Conservation (phyloP, 441 rosid species). For the Capsella rubella region DNA sequence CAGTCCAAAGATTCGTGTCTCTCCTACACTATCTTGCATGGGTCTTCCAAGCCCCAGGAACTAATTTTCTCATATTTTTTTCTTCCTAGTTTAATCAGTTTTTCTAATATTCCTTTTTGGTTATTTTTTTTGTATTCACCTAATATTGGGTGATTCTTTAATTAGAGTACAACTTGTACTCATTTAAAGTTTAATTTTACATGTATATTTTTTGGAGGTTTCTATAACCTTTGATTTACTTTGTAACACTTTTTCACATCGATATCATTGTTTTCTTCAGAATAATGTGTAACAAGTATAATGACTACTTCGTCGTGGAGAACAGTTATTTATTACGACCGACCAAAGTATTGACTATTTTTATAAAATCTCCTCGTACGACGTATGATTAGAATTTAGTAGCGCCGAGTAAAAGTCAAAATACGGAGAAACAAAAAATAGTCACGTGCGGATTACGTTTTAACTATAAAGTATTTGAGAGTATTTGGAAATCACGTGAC, state of each 20-base stretch:
- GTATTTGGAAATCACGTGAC: conserved; percentile 39
- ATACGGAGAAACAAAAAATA: background rate
- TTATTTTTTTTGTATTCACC: background rate
- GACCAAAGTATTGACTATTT: background rate
- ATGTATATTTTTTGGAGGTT: background rate
- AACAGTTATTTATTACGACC: conserved; percentile 28
- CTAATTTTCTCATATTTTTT: background rate
- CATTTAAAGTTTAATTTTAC: background rate
- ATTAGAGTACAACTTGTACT: conserved; percentile 16
- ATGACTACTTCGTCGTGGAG: background rate
- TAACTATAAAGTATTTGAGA: background rate
- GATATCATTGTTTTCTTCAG: conserved; percentile 4
- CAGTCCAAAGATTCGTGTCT: conserved; percentile 71
- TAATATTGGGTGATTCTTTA: conserved; percentile 24
- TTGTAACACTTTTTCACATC: conserved; percentile 23
- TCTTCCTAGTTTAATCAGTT: background rate
- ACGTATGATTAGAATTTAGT: conserved; percentile 20
- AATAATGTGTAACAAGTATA: background rate
- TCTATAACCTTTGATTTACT: conserved; percentile 10
- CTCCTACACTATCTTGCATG: conserved; percentile 82
- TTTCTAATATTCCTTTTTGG: background rate
- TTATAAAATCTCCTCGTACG: conserved; percentile 26
- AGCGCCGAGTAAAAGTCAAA: conserved; percentile 18
- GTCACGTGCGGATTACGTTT: conserved; percentile 39
- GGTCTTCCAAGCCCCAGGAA: conserved; percentile 87